These are phyloP conservation scores for Pyrenophora tritici-repentis DNA, from an alignment of 2,329 filamentous ascomycete species.

Conservation along the genomic window DNA sequence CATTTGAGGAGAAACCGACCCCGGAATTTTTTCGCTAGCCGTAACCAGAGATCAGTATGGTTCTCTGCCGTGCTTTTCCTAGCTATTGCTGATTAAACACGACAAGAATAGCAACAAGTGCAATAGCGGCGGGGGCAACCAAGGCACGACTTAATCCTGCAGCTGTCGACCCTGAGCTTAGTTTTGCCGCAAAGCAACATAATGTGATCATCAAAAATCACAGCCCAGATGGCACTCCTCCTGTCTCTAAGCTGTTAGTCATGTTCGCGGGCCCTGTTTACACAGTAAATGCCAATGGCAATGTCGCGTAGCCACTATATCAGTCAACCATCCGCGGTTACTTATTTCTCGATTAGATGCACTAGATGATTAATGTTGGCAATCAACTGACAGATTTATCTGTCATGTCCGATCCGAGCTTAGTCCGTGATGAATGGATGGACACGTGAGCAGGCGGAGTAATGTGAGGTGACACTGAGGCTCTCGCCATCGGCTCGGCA, in stretches of 20 bases:
- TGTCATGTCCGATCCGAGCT: slow-evolving; percentile 11
- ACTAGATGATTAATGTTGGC: slow-evolving; percentile 9
- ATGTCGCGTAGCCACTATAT: slow-evolving; percentile 6
- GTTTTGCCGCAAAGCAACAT: slow-evolving; percentile 16
- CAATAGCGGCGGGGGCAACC: slow-evolving; percentile 20
- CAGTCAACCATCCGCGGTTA: slow-evolving; percentile 9
- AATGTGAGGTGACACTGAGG: neutral
- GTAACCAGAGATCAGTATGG: slow-evolving; percentile 16
- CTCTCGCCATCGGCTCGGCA: neutral
- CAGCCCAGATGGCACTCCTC: neutral
- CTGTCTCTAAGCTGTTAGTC: slow-evolving; percentile 1
- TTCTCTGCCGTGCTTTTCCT: slow-evolving; percentile 24
- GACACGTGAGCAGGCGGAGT: slow-evolving; percentile 12
- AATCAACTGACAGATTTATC: slow-evolving; percentile 27
- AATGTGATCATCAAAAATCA: slow-evolving; percentile 18
- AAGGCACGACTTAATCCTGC: slow-evolving; percentile 15
- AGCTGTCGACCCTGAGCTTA: slow-evolving; percentile 28
- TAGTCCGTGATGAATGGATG: slow-evolving; percentile 14
- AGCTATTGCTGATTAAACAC: slow-evolving; percentile 34
- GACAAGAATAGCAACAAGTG: slow-evolving; percentile 33
- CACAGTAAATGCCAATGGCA: slow-evolving; percentile 6
- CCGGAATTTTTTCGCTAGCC: slow-evolving; percentile 23
- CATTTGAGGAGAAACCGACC: slow-evolving; percentile 18
- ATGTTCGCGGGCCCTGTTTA: neutral
- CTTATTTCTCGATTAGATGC: slow-evolving; percentile 21